A percentile compares a stretch with the other conserved stretches of the same genome.
These are phyloP conservation scores for Dendrobium chrysotoxum DNA, from an alignment of 106 monocot species.

Conservation along the genomic window DNA sequence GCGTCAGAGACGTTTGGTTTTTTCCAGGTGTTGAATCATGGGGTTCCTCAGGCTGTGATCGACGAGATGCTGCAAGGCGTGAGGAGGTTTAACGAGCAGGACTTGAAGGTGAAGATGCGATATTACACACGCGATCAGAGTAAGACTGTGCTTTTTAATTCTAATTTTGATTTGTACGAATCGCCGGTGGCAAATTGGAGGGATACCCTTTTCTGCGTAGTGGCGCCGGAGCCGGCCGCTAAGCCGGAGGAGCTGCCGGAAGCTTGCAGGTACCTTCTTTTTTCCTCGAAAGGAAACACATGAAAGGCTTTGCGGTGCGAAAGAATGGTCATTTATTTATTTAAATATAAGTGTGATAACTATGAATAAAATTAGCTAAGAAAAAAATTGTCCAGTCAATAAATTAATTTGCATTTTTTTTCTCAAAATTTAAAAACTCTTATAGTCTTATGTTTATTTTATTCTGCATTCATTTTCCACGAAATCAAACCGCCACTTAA, in stretches of 20 bases:
- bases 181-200: conserved; percentile 41
- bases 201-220: conserved; percentile 23
- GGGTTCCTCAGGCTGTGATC: conserved; percentile 14
- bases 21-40: conserved; percentile 46
- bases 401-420: no score
- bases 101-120: conserved; percentile 18
- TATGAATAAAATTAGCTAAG: no score
- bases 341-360: no score
- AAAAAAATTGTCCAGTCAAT: no score
- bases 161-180: conserved; percentile 32
- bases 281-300: no score
- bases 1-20: conserved; percentile 36
- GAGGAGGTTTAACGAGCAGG: conserved; percentile 37
- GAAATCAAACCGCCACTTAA: no score
- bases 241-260: conserved; percentile 27
- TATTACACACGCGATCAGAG: conserved; percentile 16
- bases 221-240: conserved; percentile 12
- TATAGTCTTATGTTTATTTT: no score
- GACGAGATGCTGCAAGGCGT: conserved; percentile 20
- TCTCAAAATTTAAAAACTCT: no score
- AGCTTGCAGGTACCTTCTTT: background rate
- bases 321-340: no score
- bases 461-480: no score
- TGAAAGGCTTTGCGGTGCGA: no score
- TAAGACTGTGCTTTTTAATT: conserved; percentile 28